Conservation (phyloP, 495 filamentous ascomycete species). For the Amniculicola lignicola region DNA sequence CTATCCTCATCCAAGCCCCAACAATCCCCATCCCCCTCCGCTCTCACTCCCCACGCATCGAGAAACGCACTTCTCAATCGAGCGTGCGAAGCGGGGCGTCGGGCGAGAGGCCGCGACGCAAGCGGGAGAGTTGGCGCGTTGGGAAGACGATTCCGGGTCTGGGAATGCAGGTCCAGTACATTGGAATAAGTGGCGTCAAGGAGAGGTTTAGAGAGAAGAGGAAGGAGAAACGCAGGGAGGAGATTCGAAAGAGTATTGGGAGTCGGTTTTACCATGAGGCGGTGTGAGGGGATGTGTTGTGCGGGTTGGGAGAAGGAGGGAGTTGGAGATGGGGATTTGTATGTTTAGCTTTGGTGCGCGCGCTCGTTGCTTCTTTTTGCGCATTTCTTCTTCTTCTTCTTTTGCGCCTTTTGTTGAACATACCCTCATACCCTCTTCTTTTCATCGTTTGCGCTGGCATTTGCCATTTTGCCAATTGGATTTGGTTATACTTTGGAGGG, state of each 20-base stretch:
- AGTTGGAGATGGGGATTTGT: no score
- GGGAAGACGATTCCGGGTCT: constrained; percentile 45
- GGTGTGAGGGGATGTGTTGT: no score
- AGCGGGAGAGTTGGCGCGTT: constrained; percentile 24
- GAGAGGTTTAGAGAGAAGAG: constrained; percentile 56
- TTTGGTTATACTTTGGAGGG: no score
- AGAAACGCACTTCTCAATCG: constrained; percentile 8
- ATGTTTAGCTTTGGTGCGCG: no score
- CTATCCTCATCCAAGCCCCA: constrained; percentile 17
- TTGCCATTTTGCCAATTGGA: no score
- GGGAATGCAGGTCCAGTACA: constrained; percentile 53
- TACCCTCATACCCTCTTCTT: no score
- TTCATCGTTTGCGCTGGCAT: no score
- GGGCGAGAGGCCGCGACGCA: constrained; percentile 34
- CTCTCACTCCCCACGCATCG: constrained; percentile 5
- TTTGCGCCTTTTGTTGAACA: no score
- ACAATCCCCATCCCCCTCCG: constrained; percentile 10
- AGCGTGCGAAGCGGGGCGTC: constrained; percentile 31
- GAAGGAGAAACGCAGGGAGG: constrained; percentile 61
- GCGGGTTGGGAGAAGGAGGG: no score
- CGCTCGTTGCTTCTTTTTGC: no score
- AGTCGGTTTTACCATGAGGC: constrained; percentile 31
- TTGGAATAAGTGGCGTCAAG: constrained; percentile 51
- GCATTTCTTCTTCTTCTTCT: no score
- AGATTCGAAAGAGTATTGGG: constrained; percentile 66